Evolutionary conservation across 1,284 basidiomycete species (phyloP), one percentile per base, ranked within the genome.

Genomic region (Apiotrichum gracile): DNA sequence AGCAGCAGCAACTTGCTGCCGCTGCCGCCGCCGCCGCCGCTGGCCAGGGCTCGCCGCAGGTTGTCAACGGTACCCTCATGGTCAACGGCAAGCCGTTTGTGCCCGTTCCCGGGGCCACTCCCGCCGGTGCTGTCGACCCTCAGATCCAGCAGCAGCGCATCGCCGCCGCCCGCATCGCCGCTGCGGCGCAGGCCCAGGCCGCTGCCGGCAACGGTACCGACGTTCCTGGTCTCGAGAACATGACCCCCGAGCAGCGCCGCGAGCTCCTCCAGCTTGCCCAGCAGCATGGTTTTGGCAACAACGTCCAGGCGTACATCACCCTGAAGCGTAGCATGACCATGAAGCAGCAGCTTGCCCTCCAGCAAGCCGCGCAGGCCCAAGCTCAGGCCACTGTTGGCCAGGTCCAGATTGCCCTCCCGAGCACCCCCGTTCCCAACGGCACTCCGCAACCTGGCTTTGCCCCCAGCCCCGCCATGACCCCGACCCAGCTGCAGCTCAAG

Each of bases 401-500:
- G 27, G 49, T 49, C 5, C 58, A 47, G 25, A 31, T 42, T 21
- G 24, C 39, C 10, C 5, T 48, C 17, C 40, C 19, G 2, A 29
- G 35, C 14, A 39, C 27, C 2, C 39, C 31, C 5, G 43, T 34
- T 3, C 37, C 43, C 22, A 52, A 46, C 42, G 50, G 46, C 9
- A 26, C 35, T 5, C 34, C 29, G 12, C 37, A 54, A 12, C 40
- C 50, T 19, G 41, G 47, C 17, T 60, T 55, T 35, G 54, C 38
- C 31, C 17, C 43, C 22, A 51, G 52, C 24, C 57, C 64, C 14
- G 41, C 54, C 17, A 40, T 67, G 37, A 63, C 67, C 1, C 51
- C 50, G 12, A 61, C 55, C n/a, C 60, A 63, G 44, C 35, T 70
- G 40, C 65, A 72, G 48, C 55, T 73, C 42, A 73, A 72, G 47